phyloP scores from a whole-genome alignment of 352 stramenopile species.

The Pythium aquatile region DNA sequence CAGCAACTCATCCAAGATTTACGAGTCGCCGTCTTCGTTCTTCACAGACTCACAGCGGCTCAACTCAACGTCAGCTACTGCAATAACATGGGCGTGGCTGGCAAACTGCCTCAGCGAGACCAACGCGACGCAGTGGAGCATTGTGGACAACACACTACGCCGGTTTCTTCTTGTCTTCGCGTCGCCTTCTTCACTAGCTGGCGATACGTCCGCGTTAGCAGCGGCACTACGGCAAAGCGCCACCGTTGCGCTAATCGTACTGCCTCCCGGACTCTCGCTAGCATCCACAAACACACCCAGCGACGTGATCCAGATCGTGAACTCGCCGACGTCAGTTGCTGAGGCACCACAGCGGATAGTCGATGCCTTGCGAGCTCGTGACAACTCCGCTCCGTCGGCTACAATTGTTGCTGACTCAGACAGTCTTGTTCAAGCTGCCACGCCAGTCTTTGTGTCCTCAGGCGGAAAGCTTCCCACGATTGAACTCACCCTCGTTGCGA shows the following conservation, averaged over 20 bases:
- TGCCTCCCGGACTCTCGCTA: conserved; percentile 1
- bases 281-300: background rate
- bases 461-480: background rate
- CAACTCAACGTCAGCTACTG: background rate
- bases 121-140: conserved; percentile 15
- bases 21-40: conserved; percentile 10
- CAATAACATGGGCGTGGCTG: conserved; percentile 11
- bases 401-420: conserved; percentile 2
- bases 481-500: conserved; percentile 1
- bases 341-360: conserved; percentile 11
- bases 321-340: background rate
- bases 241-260: conserved; percentile 10
- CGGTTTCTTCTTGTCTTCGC: conserved; percentile 11
- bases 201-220: conserved; percentile 1
- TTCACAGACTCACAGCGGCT: background rate
- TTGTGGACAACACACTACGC: conserved; percentile 8
- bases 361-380: conserved; percentile 2
- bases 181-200: background rate
- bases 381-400: background rate
- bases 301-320: conserved; percentile 15
- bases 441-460: background rate
- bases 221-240: conserved; percentile 8
- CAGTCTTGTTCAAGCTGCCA: conserved; percentile 4
- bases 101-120: conserved; percentile 4
- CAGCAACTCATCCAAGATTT: conserved; percentile 8